These are phyloP conservation scores for Gyrodon lividus DNA, from an alignment of 768 basidiomycete genomes.

Conservation along the genomic window DNA sequence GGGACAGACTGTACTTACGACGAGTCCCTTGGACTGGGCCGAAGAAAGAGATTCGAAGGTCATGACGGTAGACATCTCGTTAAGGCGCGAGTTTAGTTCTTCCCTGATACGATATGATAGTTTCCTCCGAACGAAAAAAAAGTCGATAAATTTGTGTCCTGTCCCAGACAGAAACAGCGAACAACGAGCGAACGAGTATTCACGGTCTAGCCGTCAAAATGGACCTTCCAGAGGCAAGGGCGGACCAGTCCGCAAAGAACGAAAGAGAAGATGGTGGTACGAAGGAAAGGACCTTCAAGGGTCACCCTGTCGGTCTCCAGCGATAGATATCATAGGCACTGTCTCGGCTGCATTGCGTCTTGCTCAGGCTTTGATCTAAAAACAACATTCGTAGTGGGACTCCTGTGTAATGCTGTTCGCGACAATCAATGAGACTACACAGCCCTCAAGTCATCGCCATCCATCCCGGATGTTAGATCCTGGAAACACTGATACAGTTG, in stretches of 20 bases:
- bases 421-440: too few species aligned
- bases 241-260: slow-evolving; percentile 36
- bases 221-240: slow-evolving; percentile 31
- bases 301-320: not conserved
- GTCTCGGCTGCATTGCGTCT: slow-evolving; percentile 5
- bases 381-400: too few species aligned
- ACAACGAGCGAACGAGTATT: slow-evolving; percentile 7
- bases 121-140: not conserved
- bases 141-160: slow-evolving; percentile 2
- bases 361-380: too few species aligned
- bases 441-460: too few species aligned
- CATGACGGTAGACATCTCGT: slow-evolving; percentile 2
- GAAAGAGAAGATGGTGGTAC: slow-evolving; percentile 19
- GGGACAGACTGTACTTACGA: slow-evolving; percentile 17
- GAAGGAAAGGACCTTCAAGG: slow-evolving; percentile 12
- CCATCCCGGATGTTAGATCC: too few species aligned
- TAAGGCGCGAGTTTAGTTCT: slow-evolving; percentile 4
- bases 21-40: slow-evolving; percentile 12
- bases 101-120: not conserved
- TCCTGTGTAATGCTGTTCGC: too few species aligned
- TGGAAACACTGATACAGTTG: too few species aligned
- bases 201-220: slow-evolving; percentile 26
- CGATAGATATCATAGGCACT: slow-evolving; percentile 6
- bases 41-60: slow-evolving; percentile 12
- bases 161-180: slow-evolving; percentile 13